These are phyloP conservation scores for Teunomyces gatunensis DNA, from an alignment of 805 yeast genomes.

Conservation along the genomic window DNA sequence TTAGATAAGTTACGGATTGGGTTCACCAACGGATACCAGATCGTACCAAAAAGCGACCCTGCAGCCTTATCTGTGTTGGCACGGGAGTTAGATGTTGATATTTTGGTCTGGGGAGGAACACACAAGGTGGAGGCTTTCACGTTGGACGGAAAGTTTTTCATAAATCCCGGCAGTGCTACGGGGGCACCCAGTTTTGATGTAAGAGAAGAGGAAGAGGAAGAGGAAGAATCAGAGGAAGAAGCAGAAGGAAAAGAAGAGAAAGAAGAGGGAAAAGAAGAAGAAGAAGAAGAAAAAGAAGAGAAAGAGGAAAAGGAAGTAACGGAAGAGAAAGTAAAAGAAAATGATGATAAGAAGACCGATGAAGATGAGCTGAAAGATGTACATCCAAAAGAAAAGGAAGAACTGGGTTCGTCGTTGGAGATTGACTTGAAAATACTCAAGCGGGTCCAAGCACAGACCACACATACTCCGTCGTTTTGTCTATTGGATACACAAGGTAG, in stretches of 20 bases:
- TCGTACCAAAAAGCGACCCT: slow-evolving; percentile 86
- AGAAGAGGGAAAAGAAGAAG: background rate
- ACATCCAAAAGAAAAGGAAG: background rate
- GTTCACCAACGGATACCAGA: slow-evolving; percentile 76
- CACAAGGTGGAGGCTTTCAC: slow-evolving; percentile 92
- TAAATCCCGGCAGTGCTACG: slow-evolving; percentile 97
- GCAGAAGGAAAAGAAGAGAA: slow-evolving; percentile 15
- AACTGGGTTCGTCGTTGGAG: background rate
- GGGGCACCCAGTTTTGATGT: slow-evolving; percentile 75
- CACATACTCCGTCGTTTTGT: slow-evolving; percentile 78
- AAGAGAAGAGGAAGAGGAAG: slow-evolving; percentile 54
- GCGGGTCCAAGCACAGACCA: slow-evolving; percentile 18
- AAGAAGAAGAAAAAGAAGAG: slow-evolving; percentile 7
- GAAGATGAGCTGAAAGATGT: background rate
- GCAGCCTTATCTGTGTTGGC: slow-evolving; percentile 79
- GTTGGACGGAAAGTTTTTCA: slow-evolving; percentile 85
- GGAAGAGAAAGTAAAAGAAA: slow-evolving; percentile 11
- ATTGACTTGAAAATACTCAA: slow-evolving; percentile 11
- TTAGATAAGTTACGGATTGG: slow-evolving; percentile 79
- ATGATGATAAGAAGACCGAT: slow-evolving; percentile 1
- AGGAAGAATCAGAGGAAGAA: slow-evolving; percentile 32
- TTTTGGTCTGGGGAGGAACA: slow-evolving; percentile 89
- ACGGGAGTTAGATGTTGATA: slow-evolving; percentile 87
- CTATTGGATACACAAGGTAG: slow-evolving; percentile 80
- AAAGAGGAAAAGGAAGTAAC: slow-evolving; percentile 3